These are phyloP conservation scores for Salix suchowensis DNA, from an alignment of 345 rosid species.

Conservation along the genomic window DNA sequence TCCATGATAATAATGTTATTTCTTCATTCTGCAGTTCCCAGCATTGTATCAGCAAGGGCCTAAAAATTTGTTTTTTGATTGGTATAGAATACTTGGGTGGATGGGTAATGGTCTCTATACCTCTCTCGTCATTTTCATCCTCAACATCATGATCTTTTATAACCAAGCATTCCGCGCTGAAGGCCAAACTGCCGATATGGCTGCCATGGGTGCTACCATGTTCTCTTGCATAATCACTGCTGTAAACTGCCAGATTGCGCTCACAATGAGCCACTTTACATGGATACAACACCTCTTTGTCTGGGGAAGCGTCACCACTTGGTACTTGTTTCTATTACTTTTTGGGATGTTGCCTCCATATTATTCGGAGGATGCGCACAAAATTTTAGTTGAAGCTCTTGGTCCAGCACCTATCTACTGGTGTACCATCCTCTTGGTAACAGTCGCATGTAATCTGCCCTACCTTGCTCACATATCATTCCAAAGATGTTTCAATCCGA, in stretches of 20 bases:
- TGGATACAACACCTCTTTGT: conserved; percentile 90
- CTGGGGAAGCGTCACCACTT: conserved; percentile 80
- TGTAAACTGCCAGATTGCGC: conserved; percentile 84
- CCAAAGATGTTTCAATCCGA: conserved; percentile 71
- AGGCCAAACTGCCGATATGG: conserved; percentile 91
- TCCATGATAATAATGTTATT: neutral
- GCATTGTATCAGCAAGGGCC: conserved; percentile 96
- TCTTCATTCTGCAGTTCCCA: conserved; percentile 59
- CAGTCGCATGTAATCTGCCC: conserved; percentile 55
- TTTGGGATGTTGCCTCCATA: conserved; percentile 61
- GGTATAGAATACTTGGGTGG: conserved; percentile 89
- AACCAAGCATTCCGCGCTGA: conserved; percentile 63
- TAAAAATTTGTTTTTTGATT: conserved; percentile 78
- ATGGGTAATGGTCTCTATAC: conserved; percentile 82
- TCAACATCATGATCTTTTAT: conserved; percentile 56
- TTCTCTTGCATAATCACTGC: conserved; percentile 93
- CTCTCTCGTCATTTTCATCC: conserved; percentile 68
- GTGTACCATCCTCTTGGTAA: conserved; percentile 63
- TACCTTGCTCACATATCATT: conserved; percentile 60
- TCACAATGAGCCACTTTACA: conserved; percentile 89
- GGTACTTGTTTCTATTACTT: conserved; percentile 72
- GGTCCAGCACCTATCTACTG: conserved; percentile 80
- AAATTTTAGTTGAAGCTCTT: conserved; percentile 69
- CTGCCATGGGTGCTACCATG: conserved; percentile 81
- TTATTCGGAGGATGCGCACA: conserved; percentile 56